Evolutionary conservation across 441 rosid species (phyloP).

Genomic region (Adansonia rubrostipa): DNA sequence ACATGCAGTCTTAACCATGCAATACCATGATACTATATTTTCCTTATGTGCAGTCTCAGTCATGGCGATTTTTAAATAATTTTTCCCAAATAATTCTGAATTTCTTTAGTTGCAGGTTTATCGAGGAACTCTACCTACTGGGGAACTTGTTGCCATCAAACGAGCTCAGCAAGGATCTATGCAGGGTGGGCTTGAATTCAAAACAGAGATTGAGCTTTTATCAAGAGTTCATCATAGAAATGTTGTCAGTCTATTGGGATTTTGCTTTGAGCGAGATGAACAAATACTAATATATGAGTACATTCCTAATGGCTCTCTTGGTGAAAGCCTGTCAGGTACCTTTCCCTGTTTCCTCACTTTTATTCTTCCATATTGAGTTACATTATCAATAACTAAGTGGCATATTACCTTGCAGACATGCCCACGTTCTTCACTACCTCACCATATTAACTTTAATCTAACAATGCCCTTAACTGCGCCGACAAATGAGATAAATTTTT

Average conservation of each 20-base stretch:
- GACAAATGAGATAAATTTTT: constrained; percentile 5
- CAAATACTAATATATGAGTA: constrained; percentile 81
- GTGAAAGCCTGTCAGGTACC: constrained; percentile 75
- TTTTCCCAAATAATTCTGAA: constrained; percentile 2
- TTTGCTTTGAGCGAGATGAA: constrained; percentile 76
- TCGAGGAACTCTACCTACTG: constrained; percentile 66
- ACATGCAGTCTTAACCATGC: too few species aligned
- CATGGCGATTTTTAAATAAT: background rate
- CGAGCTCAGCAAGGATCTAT: constrained; percentile 81
- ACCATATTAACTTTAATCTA: too few species aligned
- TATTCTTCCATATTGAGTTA: constrained; percentile 1
- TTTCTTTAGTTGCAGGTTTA: constrained; percentile 56
- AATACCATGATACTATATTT: too few species aligned
- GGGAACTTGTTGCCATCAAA: constrained; percentile 68
- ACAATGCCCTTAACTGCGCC: background rate
- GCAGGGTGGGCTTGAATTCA: constrained; percentile 91
- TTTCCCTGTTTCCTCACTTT: constrained; percentile 12
- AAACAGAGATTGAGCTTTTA: constrained; percentile 87
- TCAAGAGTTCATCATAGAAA: constrained; percentile 96
- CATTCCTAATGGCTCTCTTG: constrained; percentile 68
- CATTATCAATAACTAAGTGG: constrained; percentile 12
- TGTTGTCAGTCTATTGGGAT: constrained; percentile 83
- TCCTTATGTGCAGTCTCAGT: background rate
- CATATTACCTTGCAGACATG: background rate
- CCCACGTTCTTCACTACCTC: background rate